A percentile compares a stretch with the other conserved stretches of the same genome.
phyloP scores from a whole-genome alignment of 2,329 filamentous ascomycete species.

The Tricladium varicosporioides region DNA sequence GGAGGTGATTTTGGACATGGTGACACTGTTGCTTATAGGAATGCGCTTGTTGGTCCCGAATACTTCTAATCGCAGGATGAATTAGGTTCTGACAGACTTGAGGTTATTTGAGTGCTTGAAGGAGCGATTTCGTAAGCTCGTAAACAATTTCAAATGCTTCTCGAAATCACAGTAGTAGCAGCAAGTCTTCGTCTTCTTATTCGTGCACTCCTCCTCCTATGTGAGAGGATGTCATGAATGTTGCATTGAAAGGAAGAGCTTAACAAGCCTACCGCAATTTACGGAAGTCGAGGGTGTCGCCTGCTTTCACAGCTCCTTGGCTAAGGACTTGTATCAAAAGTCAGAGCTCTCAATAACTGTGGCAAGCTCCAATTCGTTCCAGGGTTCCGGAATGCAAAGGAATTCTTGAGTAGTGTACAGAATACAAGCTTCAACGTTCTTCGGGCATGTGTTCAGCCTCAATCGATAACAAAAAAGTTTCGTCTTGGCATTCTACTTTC shows the following conservation, averaged over 20 bases:
- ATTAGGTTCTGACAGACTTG: no score
- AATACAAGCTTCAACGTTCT: neutral
- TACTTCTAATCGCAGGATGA: no score
- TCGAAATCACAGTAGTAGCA: neutral
- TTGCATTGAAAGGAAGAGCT: neutral
- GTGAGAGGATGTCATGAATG: neutral
- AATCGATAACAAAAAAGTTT: slow-evolving; percentile 13
- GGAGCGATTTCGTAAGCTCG: no score
- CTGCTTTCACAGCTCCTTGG: no score
- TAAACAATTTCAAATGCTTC: neutral
- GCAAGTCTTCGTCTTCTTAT: no score
- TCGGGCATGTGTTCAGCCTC: slow-evolving; percentile 17
- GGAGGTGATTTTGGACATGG: slow-evolving; percentile 59
- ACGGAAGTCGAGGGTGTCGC: neutral
- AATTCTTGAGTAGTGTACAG: neutral
- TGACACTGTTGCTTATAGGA: neutral
- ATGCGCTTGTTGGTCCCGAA: neutral
- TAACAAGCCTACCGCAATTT: neutral
- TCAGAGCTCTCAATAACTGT: no score
- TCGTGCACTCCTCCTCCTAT: no score
- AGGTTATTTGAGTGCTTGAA: no score
- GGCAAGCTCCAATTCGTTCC: neutral
- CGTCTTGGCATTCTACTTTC: neutral
- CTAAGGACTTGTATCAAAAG: no score
- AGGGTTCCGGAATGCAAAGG: neutral